A percentile compares a stretch with the other conserved stretches of the same genome.
Conservation (phyloP, 2,329 filamentous ascomycete genomes). For the Periconia sp. region DNA sequence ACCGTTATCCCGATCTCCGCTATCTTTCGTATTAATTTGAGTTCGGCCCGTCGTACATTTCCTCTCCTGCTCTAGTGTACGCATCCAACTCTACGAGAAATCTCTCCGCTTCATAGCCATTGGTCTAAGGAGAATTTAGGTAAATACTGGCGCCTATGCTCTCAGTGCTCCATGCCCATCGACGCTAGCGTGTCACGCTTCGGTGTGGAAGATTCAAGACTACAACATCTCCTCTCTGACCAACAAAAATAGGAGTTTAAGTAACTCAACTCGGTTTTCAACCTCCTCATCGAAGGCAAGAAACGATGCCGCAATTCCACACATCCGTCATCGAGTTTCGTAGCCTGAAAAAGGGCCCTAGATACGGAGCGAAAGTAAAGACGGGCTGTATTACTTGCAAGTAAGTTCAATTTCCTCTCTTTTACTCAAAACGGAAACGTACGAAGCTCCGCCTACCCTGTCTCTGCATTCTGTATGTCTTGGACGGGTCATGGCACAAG, state of each 20-base stretch:
- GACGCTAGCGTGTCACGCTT: neutral
- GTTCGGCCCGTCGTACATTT: neutral
- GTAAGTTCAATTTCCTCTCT: neutral
- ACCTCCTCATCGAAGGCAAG: neutral
- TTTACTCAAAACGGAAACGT: neutral
- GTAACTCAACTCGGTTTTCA: neutral
- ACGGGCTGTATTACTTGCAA: slow-evolving; percentile 7
- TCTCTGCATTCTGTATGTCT: no score
- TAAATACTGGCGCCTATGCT: no score
- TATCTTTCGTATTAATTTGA: neutral
- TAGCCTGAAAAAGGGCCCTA: slow-evolving; percentile 9
- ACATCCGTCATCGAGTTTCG: slow-evolving; percentile 8
- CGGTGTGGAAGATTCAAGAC: neutral
- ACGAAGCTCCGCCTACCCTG: neutral
- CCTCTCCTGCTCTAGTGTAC: neutral
- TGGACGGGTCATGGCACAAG: no score
- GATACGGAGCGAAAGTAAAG: slow-evolving; percentile 12
- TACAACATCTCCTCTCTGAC: neutral
- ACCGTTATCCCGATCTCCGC: no score
- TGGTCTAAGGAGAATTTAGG: no score
- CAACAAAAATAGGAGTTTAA: neutral
- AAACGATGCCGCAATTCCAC: neutral
- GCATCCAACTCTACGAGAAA: neutral
- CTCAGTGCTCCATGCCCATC: neutral
- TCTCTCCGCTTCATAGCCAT: neutral